phyloP scores from a whole-genome alignment of 768 basidiomycete genomes.

The Boletus subcaerulescens region DNA sequence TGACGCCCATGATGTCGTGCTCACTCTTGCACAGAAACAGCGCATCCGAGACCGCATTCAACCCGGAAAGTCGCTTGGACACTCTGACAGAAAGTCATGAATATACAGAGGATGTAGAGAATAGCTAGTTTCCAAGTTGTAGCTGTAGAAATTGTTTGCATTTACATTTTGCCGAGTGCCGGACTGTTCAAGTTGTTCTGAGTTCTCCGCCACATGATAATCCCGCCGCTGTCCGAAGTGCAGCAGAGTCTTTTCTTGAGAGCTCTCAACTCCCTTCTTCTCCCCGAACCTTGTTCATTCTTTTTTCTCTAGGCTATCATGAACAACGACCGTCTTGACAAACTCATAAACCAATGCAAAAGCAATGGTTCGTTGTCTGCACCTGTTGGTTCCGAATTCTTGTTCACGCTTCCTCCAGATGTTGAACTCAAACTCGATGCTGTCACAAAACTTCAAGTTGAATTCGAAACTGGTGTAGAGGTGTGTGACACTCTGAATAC shows the following conservation, averaged over 20 bases:
- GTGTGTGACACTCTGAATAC: slow-evolving; percentile 37
- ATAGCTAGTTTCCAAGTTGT: slow-evolving; percentile 4
- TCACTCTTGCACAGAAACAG: slow-evolving; percentile 63
- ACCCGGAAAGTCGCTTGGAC: slow-evolving; percentile 80
- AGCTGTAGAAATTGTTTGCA: slow-evolving; percentile 3
- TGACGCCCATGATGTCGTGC: slow-evolving; percentile 3
- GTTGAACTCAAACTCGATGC: slow-evolving; percentile 81
- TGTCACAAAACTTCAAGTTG: slow-evolving; percentile 69
- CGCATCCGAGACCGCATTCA: slow-evolving; percentile 79
- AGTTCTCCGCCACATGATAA: slow-evolving; percentile 23
- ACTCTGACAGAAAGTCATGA: slow-evolving; percentile 67
- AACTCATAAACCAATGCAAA: slow-evolving; percentile 63
- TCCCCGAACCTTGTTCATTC: slow-evolving; percentile 8
- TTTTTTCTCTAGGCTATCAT: slow-evolving; percentile 36
- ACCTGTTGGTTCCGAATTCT: slow-evolving; percentile 3
- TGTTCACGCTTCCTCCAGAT: slow-evolving; percentile 43
- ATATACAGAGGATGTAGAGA: background rate
- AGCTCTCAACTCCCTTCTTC: slow-evolving; percentile 15
- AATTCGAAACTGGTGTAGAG: slow-evolving; percentile 70
- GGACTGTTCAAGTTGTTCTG: background rate
- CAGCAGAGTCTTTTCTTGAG: slow-evolving; percentile 18
- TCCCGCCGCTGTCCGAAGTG: background rate
- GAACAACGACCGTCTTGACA: slow-evolving; percentile 56
- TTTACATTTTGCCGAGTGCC: background rate
- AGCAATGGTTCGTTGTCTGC: slow-evolving; percentile 47